Base-by-base conservation (phyloP, 768 basidiomycete genomes). In the Tephrocybe sp. region DNA sequence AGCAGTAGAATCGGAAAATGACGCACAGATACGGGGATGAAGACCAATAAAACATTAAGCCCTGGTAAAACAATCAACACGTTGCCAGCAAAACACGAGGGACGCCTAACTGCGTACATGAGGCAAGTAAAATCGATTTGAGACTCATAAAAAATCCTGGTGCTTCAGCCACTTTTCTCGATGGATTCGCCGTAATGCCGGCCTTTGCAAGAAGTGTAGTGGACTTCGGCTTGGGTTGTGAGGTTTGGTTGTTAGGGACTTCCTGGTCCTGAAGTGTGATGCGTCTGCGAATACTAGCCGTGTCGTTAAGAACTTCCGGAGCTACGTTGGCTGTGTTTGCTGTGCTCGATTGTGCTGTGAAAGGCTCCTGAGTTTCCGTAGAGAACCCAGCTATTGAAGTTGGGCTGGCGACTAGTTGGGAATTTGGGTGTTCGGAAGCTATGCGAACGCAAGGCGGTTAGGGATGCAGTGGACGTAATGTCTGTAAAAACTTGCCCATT, bases 31-130 rank as follows among this genome's bases (percentile, higher is more conserved):
- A 89, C 59, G 1, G 88, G 88, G 22, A 90, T 89, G 60, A 77
- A 89, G 8, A 86, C 56, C 0, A 89, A 73, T 10, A 90, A 68
- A n/a, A 88, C 10, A 58, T 91, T 91, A 7, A 90, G 63, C 74
- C 80, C 88, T 89, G 48, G 14, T 30, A 16, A 14, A 16, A 35
- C 23, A 13, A 45, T 51, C 2, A 51, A 39, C 22, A 13, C 16
- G 9, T 13, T 45, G 41, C 26, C 14, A 32, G 14, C 10, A 39
- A 26, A 17, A 4, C 26, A 26, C 7, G 5, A 19, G 20, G 6
- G 45, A 20, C 5, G n/a, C n/a, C n/a, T n/a, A 10, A 34, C 5
- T 20, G 63, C 77, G 45, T 49, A 87, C 88, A 87, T 31, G 85
- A 85, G 14, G 77, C 72, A 7, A 67, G 30, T 6, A 85, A 12